Base-by-base conservation (phyloP, 257 asterid species). In the Hygrophila difformis region DNA sequence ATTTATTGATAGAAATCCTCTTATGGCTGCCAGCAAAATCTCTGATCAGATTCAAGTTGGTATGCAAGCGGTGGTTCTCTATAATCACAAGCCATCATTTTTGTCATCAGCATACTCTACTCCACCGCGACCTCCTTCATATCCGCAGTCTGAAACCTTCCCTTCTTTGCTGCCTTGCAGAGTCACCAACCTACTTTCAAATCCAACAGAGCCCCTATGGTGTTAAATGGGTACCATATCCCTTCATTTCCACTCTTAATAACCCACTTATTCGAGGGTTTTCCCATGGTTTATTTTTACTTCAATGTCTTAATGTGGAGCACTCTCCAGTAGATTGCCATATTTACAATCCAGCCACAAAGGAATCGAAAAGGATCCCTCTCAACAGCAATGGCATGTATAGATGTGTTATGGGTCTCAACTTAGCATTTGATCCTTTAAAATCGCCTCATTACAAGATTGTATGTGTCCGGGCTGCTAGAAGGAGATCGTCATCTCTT, bases 271-370 rank as follows among this genome's bases (percentile, higher is more conserved):
- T 65, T 4, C 14, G 51, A 43, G 58, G 70, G 62, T 57, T 31
- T 45, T 70, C 56, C 61, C 57, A 54, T 8, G 77, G 77, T 55
- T 39, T 70, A n/a, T 51, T 70, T 16, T 37, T 70, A 55, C 70
- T 69, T 18, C 59, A 46, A 8, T 54, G 58, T 21, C 39, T 37
- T 18, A 12, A 17, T 15, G 8, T 13, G 10, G 56, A 60, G 47
- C 13, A 18, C 17, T 53, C 64, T 22, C 26, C 34, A 3, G 56
- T 34, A 31, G 60, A 46, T 20, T 62, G 57, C 53, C 31, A 12
- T 28, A 51, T 70, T 8, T 70, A 61, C 67, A 65, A 65, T 54
- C 73, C 73, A 18, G 29, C 67, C 49, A 65, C 77, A 1, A 61
- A 38, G 60, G 48, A 49, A 19, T 65, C 68, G 6, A 51, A 55